Evolutionary conservation across 257 asterid genomes (phyloP), one percentile per base, ranked within the genome.

Genomic region (Primulina huaijiensis): DNA sequence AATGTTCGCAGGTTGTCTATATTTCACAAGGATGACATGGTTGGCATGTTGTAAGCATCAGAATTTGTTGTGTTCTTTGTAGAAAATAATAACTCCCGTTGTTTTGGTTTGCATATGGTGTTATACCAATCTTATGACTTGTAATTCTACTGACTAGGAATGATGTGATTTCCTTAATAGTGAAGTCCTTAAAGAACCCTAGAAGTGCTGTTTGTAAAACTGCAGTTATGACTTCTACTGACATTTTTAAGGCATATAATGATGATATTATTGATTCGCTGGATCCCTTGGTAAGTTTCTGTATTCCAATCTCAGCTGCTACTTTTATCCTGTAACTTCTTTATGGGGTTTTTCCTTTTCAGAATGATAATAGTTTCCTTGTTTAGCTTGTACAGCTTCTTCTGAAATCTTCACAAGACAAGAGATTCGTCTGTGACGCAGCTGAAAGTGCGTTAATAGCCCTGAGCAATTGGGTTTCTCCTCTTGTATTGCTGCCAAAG

Each of bases 131-230:
- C 50, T 74, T 70, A 62, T 74, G 65, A 62, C 72, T 17, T 33
- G 65, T 63, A 86, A 80, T 9, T 70, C 88, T 68, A 78, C 89
- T 58, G 0, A 31, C 4, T 31, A 31, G 34, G 34, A 3, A 31
- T 31, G 34, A 31, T 31, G 34, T 31, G 7, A 5, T 31, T 31
- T 72, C 89, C 72, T 83, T 84, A 71, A 53, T 89, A 38, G 95
- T 81, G 82, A 92, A 92, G 78, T 86, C 92, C 31, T 71, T 89
- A 62, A 92, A 92, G 84, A 89, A 89, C 76, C 98, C 98, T 33
- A 86, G 98, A 78, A 92, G 98, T 69, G 98, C 98, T 68, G 89
- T 92, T 73, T 87, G 95, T 84, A 92, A 92, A 79, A 89, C 98
- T 74, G 98, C 94, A 74, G 82, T 90, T 65, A 85, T 92, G 96